A percentile compares a stretch with the other conserved stretches of the same genome.
phyloP scores from a whole-genome alignment of 73 alveolate genomes.

The Symbiodinium natans region DNA sequence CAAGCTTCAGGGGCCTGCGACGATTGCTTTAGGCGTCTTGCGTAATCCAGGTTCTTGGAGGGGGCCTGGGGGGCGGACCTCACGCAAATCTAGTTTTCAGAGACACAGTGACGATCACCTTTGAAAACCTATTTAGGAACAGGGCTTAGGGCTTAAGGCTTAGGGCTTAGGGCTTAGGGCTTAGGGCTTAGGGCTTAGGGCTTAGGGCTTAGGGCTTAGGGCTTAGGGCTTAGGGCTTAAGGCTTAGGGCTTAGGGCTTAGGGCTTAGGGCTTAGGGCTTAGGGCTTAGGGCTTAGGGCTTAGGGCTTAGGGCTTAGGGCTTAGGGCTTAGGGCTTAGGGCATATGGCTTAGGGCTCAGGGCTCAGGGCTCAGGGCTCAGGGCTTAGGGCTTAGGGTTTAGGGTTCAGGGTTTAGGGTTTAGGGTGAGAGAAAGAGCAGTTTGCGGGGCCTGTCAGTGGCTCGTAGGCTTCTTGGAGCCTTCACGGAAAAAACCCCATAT shows the following conservation, averaged over 20 bases:
- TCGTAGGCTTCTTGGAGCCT: too few relatives aligned
- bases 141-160: too few relatives aligned
- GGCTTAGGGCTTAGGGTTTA: not conserved
- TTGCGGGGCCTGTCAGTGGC: too few relatives aligned
- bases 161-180: too few relatives aligned
- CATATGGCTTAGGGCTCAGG: not conserved
- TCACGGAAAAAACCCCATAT: too few relatives aligned
- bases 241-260: not conserved
- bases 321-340: not conserved
- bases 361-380: not conserved
- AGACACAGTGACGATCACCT: too few relatives aligned
- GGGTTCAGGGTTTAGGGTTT: not conserved
- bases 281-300: not conserved
- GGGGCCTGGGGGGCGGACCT: too few relatives aligned
- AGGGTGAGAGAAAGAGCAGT: not conserved
- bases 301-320: not conserved
- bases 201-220: not conserved
- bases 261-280: not conserved
- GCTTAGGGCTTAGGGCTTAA: not conserved
- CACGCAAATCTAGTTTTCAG: too few relatives aligned
- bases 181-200: not conserved
- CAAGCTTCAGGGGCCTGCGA: too few relatives aligned
- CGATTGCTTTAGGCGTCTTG: too few relatives aligned
- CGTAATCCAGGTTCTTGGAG: too few relatives aligned
- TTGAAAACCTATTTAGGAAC: too few relatives aligned